phyloP scores from a whole-genome alignment of 2,329 filamentous ascomycete species.

The Dendryphion nanum region DNA sequence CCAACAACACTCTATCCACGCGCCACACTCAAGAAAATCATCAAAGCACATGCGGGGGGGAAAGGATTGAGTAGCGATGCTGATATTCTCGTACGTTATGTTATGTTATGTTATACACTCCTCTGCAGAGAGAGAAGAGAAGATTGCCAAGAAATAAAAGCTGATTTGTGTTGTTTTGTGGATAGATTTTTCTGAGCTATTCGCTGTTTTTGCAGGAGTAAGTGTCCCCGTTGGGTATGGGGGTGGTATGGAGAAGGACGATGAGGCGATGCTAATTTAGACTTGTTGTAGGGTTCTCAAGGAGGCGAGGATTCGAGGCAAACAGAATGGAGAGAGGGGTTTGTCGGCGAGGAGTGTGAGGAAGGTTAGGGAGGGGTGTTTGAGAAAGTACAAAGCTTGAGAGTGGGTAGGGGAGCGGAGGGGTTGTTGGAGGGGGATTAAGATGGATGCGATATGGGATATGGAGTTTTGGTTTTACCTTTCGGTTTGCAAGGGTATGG shows the following conservation, averaged over 20 bases:
- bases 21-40: constrained; percentile 80
- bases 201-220: constrained; percentile 73
- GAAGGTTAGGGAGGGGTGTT: constrained; percentile 66
- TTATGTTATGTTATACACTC: constrained; percentile 4
- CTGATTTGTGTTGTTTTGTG: background rate
- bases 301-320: constrained; percentile 74
- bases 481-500: no score
- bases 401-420: background rate
- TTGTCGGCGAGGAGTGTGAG: constrained; percentile 74
- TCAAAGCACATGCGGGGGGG: constrained; percentile 84
- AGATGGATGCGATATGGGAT: background rate
- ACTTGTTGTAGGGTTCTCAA: constrained; percentile 63
- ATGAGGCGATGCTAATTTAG: constrained; percentile 2
- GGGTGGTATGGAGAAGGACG: background rate
- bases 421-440: constrained; percentile 1
- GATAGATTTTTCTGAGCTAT: constrained; percentile 80
- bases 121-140: background rate
- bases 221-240: constrained; percentile 18
- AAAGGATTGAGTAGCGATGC: constrained; percentile 79
- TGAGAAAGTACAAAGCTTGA: constrained; percentile 39
- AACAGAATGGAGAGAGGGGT: constrained; percentile 69
- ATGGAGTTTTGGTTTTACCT: background rate
- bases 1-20: constrained; percentile 79
- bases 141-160: no score
- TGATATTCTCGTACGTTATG: constrained; percentile 72